Evolutionary conservation across 345 rosid species (phyloP), one percentile per base, ranked within the genome.

Genomic region (Toxicodendron radicans): DNA sequence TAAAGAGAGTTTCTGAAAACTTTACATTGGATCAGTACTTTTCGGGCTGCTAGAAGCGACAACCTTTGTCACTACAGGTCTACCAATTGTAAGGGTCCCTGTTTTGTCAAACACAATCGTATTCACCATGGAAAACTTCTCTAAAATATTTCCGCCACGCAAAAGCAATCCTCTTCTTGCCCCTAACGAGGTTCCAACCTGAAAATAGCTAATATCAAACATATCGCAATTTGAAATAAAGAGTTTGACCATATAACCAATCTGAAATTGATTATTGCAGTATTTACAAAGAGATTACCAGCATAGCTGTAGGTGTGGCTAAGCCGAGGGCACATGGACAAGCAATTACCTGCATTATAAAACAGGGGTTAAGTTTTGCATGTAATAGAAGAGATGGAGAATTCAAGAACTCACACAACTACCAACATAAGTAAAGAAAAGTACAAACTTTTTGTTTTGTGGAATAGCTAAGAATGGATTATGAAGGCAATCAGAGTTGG

Each of bases 261-360:
- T 49, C 64, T 66, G 53, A 58, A 64, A 78, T 35, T 67, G 68
- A 68, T 64, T 70, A 54, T 1, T 7, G 67, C n/a, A 57, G 64
- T 52, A 49, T 75, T 66, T 62, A 54, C 33, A 74, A 72, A 79
- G 74, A 76, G 23, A 52, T 70, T 88, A 92, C 97, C 89, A 95
- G 90, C 87, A 95, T 94, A 63, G 99, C 99, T 49, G 99, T 95
- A 65, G 99, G 99, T 49, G 99, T 92, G 75, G 99, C 97, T 80
- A 95, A 85, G 79, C 99, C 99, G 70, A 95, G 97, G 72, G 99
- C 99, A 81, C 99, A 91, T 60, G 99, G 99, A 88, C 99, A 95
- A 78, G 99, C 97, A 84, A 92, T 84, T 82, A 95, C 99, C 99
- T 95, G 86, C 51, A 74, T 67, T 75, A 78, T 38, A 49, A 73